Evolutionary conservation across 768 basidiomycete species (phyloP).

Genomic region (Boletus speciosus): DNA sequence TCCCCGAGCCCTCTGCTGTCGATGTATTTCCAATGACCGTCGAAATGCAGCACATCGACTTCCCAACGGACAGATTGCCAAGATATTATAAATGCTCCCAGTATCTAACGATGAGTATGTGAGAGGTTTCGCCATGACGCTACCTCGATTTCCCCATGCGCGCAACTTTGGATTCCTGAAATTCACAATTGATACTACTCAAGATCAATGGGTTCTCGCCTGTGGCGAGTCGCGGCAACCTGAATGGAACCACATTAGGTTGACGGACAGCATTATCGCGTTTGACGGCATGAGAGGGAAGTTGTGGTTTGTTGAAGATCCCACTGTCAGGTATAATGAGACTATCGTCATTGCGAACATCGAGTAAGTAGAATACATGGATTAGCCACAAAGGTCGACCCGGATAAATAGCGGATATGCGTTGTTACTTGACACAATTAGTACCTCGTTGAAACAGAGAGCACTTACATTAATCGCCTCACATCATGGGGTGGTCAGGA

Average conservation of each 20-base stretch:
- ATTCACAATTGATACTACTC: background rate
- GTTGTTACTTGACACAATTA: background rate
- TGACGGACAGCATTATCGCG: too few species aligned
- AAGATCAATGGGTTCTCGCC: background rate
- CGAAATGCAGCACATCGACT: background rate
- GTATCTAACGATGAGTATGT: background rate
- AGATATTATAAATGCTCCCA: too few species aligned
- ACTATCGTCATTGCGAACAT: background rate
- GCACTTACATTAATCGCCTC: too few species aligned
- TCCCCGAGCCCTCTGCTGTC: background rate
- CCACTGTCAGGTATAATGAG: too few species aligned
- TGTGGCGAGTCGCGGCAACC: background rate
- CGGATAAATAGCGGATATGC: background rate
- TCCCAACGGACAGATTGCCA: background rate
- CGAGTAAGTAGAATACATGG: background rate
- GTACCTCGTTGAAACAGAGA: background rate
- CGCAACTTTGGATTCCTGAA: too few species aligned
- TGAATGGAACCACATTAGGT: background rate
- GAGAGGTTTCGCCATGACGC: background rate
- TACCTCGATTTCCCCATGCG: too few species aligned
- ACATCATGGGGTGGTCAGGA: background rate
- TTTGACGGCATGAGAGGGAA: slow-evolving; percentile 3
- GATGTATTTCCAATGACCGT: background rate
- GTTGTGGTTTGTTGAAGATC: background rate
- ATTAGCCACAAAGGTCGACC: background rate